phyloP scores from a whole-genome alignment of 805 yeast genomes.

The Sugiyamaella qingdaonensis region DNA sequence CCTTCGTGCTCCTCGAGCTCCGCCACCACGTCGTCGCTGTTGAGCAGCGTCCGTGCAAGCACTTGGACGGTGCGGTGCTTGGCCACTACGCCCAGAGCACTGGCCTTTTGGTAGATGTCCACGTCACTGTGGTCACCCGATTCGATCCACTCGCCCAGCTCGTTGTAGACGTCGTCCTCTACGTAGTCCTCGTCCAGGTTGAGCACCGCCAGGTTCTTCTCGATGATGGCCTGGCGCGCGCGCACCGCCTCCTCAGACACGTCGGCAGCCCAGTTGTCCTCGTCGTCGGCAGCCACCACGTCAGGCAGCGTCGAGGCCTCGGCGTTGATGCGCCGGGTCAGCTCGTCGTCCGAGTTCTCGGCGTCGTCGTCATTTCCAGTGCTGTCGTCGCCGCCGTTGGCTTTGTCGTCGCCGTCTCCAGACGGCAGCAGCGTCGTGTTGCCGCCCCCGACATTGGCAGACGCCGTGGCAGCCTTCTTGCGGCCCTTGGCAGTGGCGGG shows the following conservation, averaged over 20 bases:
- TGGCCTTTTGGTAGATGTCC: conserved; percentile 87
- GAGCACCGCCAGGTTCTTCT: conserved; percentile 45
- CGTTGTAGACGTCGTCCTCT: conserved; percentile 51
- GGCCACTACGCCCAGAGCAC: conserved; percentile 65
- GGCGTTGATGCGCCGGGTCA: conserved; percentile 74
- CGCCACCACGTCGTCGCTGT: conserved; percentile 56
- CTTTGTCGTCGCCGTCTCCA: conserved; percentile 31
- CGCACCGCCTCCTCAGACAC: conserved; percentile 94
- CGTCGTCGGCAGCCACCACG: conserved; percentile 48
- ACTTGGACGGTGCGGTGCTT: conserved; percentile 83
- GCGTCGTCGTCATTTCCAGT: conserved; percentile 34
- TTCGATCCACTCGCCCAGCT: conserved; percentile 86
- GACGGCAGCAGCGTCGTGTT: conserved; percentile 26
- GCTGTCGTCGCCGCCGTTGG: conserved; percentile 26
- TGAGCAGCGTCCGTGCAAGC: conserved; percentile 80
- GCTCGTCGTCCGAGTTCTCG: conserved; percentile 64
- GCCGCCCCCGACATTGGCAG: conserved; percentile 84
- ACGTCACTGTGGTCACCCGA: conserved; percentile 69
- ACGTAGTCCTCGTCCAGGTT: conserved; percentile 39
- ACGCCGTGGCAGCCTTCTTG: conserved; percentile 80
- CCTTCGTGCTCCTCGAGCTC: conserved; percentile 79
- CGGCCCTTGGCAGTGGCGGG: conserved; percentile 42
- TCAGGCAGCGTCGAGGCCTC: conserved; percentile 71
- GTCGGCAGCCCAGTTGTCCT: conserved; percentile 96
- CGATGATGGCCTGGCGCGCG: conserved; percentile 84